Evolutionary conservation across 495 filamentous ascomycete species (phyloP).

Genomic region (Hyaloscypha finlandica): DNA sequence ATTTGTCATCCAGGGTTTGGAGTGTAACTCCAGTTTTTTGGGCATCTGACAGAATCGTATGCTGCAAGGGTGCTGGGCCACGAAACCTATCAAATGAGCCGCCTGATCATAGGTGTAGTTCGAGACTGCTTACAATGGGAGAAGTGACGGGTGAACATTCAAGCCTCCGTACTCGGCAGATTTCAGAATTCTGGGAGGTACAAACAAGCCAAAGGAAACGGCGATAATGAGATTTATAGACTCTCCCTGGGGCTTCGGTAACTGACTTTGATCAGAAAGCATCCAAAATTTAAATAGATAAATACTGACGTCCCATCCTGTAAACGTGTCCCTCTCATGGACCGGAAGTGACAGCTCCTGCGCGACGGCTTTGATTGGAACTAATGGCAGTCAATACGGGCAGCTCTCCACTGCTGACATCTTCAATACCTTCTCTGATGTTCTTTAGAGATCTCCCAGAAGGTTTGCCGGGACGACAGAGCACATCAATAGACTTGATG

Average conservation of each 20-base stretch:
- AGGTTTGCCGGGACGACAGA: slow-evolving; percentile 75
- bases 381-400: slow-evolving; percentile 35
- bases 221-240: slow-evolving; percentile 83
- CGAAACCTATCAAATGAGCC: slow-evolving; percentile 56
- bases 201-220: slow-evolving; percentile 92
- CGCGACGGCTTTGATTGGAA: slow-evolving; percentile 72
- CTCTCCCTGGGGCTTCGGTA: slow-evolving; percentile 51
- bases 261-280: slow-evolving; percentile 41
- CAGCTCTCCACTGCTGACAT: not conserved
- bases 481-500: slow-evolving; percentile 84
- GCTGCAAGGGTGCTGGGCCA: slow-evolving; percentile 61
- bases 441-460: slow-evolving; percentile 71
- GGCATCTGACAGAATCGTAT: slow-evolving; percentile 56
- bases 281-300: slow-evolving; percentile 1
- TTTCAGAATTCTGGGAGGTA: slow-evolving; percentile 74
- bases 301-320: slow-evolving; percentile 67
- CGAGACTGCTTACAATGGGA: slow-evolving; percentile 70
- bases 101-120: not conserved
- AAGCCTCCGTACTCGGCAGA: slow-evolving; percentile 77
- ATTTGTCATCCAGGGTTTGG: slow-evolving; percentile 74
- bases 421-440: slow-evolving; percentile 52
- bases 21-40: slow-evolving; percentile 64
- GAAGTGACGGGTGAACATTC: slow-evolving; percentile 92
- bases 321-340: slow-evolving; percentile 78
- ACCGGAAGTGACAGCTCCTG: slow-evolving; percentile 61